These are phyloP conservation scores for Celoporthe dispersa DNA, from an alignment of 2,329 filamentous ascomycete species.

Conservation along the genomic window DNA sequence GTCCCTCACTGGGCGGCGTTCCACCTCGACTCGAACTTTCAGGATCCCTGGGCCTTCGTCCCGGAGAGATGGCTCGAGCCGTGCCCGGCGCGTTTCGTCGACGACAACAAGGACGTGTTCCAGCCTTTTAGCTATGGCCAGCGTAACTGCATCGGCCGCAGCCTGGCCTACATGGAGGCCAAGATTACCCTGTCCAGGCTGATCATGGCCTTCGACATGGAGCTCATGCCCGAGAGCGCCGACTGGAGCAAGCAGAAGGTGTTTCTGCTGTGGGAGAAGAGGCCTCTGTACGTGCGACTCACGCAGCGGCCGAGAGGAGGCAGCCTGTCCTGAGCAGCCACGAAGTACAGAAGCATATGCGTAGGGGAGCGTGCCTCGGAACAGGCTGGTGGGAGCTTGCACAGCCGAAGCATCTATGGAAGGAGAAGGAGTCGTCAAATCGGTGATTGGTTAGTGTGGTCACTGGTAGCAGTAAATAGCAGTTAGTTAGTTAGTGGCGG, in stretches of 20 bases:
- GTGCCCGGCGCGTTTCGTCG: constrained; percentile 20
- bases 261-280: constrained; percentile 33
- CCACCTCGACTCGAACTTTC: constrained; percentile 37
- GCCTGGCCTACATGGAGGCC: constrained; percentile 35
- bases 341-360: neutral
- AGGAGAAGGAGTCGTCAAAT: neutral
- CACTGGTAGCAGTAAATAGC: neutral
- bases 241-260: constrained; percentile 31
- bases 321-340: neutral
- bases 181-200: constrained; percentile 32
- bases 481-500: neutral
- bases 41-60: constrained; percentile 35
- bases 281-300: constrained; percentile 30
- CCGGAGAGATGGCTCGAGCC: constrained; percentile 40
- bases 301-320: neutral
- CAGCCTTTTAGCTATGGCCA: constrained; percentile 28
- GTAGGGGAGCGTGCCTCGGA: too few relatives aligned
- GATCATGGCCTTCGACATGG: constrained; percentile 36
- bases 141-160: constrained; percentile 29
- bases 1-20: constrained; percentile 35
- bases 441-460: neutral
- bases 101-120: constrained; percentile 29
- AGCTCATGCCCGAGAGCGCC: constrained; percentile 30
- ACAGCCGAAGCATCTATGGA: neutral
- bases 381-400: neutral